Evolutionary conservation across 2,329 filamentous ascomycete species (phyloP).

Genomic region (Cladosporium velox): DNA sequence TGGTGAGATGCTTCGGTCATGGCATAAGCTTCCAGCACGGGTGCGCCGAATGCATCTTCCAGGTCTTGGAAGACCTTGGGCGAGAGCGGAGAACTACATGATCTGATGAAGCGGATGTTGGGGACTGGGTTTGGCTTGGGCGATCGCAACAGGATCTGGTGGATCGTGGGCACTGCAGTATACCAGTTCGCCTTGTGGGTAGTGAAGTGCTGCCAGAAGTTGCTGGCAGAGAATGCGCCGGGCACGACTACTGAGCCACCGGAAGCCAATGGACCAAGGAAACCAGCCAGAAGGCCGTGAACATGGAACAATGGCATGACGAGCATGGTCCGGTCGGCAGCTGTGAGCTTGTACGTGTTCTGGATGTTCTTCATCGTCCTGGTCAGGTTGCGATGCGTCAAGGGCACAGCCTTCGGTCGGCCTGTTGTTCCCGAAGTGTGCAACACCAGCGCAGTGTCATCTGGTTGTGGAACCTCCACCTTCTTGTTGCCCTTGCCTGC

Average conservation of each 20-base stretch:
- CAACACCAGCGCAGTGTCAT: conserved; percentile 78
- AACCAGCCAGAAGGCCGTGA: conserved; percentile 80
- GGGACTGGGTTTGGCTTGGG: conserved; percentile 68
- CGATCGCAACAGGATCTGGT: conserved; percentile 80
- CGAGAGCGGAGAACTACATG: conserved; percentile 80
- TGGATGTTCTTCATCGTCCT: conserved; percentile 83
- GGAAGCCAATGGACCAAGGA: conserved; percentile 73
- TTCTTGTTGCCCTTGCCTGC: conserved; percentile 50
- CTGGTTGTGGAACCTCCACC: conserved; percentile 61
- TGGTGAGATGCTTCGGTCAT: conserved; percentile 91
- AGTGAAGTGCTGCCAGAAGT: conserved; percentile 80
- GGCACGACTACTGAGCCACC: conserved; percentile 81
- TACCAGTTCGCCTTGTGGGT: conserved; percentile 83
- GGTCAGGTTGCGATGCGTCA: conserved; percentile 79
- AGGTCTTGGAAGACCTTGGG: conserved; percentile 80
- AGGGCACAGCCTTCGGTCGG: conserved; percentile 79
- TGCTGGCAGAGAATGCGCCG: conserved; percentile 73
- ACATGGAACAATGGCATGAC: conserved; percentile 93
- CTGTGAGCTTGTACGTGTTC: conserved; percentile 71
- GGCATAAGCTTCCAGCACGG: conserved; percentile 85
- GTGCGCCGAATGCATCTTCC: conserved; percentile 72
- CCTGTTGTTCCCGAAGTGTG: conserved; percentile 87
- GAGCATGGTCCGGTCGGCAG: conserved; percentile 75
- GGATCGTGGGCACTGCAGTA: conserved; percentile 89
- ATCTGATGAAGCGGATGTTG: conserved; percentile 80